phyloP scores from a whole-genome alignment of 2,329 filamentous ascomycete species.

The Herpotrichia juniperi region DNA sequence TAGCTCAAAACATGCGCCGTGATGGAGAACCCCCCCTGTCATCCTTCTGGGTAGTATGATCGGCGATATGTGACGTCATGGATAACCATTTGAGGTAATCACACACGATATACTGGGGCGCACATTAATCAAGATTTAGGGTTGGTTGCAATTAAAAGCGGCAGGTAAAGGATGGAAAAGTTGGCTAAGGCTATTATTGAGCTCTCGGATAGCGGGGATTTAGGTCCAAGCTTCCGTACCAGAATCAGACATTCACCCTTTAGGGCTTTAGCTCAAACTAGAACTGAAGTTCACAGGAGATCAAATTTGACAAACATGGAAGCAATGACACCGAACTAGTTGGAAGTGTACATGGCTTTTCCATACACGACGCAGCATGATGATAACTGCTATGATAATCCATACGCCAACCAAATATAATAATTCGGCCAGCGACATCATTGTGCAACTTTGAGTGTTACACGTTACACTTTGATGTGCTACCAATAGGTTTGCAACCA shows the following conservation, averaged over 20 bases:
- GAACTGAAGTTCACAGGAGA: no score
- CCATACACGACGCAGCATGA: slow-evolving; percentile 6
- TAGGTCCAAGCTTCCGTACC: no score
- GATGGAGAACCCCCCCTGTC: slow-evolving; percentile 8
- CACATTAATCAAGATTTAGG: not conserved
- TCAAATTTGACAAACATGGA: no score
- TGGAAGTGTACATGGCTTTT: not conserved
- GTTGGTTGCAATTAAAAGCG: no score
- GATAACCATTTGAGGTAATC: not conserved
- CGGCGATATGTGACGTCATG: slow-evolving; percentile 29
- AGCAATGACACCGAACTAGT: no score
- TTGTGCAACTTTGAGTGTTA: not conserved
- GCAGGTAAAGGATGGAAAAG: no score
- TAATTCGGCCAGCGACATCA: not conserved
- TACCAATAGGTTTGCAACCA: not conserved
- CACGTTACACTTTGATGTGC: not conserved
- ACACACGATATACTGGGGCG: not conserved
- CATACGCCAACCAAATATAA: slow-evolving; percentile 1
- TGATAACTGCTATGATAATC: slow-evolving; percentile 8
- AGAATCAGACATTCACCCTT: no score
- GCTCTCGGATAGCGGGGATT: no score
- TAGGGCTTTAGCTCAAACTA: no score
- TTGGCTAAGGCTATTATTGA: no score
- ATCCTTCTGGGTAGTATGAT: slow-evolving; percentile 11
- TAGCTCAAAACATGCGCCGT: not conserved